Conservation (phyloP, 2,329 filamentous ascomycete species). For the Colletotrichum phormii region DNA sequence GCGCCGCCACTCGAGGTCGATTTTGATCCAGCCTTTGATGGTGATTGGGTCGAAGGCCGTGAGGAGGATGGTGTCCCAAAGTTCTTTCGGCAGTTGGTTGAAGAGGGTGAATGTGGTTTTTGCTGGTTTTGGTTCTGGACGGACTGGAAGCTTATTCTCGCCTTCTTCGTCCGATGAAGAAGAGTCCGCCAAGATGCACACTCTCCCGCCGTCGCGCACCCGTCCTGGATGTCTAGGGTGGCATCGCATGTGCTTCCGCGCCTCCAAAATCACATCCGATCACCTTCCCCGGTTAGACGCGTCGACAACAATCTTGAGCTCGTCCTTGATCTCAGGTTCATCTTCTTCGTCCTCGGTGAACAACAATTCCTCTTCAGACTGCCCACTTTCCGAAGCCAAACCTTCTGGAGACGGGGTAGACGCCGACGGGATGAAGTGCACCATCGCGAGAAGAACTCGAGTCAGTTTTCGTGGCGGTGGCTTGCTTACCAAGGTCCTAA, state of each 20-base stretch:
- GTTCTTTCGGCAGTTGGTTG: not conserved
- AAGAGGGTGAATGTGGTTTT: not conserved
- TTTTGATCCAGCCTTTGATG: not conserved
- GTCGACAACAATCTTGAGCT: not conserved
- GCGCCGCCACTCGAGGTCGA: not conserved
- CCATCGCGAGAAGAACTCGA: not conserved
- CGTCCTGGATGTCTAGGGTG: not conserved
- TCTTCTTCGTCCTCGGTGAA: not conserved
- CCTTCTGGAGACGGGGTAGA: not conserved
- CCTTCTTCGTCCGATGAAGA: not conserved
- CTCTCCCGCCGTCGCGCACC: not conserved
- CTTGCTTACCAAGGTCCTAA: not conserved
- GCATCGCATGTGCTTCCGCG: slow-evolving; percentile 8
- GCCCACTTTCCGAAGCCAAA: not conserved
- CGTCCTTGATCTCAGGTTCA: not conserved
- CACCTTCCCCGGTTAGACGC: not conserved
- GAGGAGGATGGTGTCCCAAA: not conserved
- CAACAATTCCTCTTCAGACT: not conserved
- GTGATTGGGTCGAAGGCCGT: not conserved
- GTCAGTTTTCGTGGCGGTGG: not conserved
- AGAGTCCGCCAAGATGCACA: not conserved
- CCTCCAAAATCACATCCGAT: not conserved
- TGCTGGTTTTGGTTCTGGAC: not conserved
- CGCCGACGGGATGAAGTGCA: not conserved
- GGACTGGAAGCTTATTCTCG: not conserved